Percentiles rank a stretch among this genome's conserved stretches.
Evolutionary conservation across 1,139 yeast species (phyloP).

Genomic region (Meyerozyma athensensis): DNA sequence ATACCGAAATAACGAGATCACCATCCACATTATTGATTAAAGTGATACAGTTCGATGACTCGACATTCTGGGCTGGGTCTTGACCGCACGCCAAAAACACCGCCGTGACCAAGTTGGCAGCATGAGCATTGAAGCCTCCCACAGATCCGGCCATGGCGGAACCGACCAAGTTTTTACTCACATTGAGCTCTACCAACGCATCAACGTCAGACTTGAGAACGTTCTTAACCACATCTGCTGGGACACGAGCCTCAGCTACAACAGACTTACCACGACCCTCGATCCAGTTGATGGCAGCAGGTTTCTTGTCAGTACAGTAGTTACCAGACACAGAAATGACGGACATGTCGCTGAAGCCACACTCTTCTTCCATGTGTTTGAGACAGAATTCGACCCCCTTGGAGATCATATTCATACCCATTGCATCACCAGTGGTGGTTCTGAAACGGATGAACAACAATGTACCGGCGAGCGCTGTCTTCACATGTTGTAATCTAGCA

Average conservation of each 20-base stretch:
- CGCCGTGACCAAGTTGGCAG: conserved; percentile 94
- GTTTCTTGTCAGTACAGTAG: conserved; percentile 95
- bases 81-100: conserved; percentile 94
- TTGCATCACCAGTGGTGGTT: conserved; percentile 98
- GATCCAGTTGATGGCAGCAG: conserved; percentile 98
- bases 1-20: conserved; percentile 83
- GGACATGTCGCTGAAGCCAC: conserved; percentile 93
- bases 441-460: conserved; percentile 83
- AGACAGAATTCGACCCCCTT: conserved; percentile 92
- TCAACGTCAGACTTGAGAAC: conserved; percentile 90
- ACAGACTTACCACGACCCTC: conserved; percentile 98
- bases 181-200: conserved; percentile 85
- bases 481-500: conserved; percentile 86
- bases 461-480: conserved; percentile 95
- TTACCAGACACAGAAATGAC: conserved; percentile 93
- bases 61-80: conserved; percentile 98
- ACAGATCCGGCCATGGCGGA: conserved; percentile 98
- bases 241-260: conserved; percentile 94
- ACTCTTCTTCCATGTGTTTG: conserved; percentile 77
- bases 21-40: conserved; percentile 82
- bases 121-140: conserved; percentile 98
- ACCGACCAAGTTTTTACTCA: conserved; percentile 86
- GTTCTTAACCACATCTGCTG: conserved; percentile 69
- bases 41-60: conserved; percentile 94
- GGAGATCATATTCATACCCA: conserved; percentile 99